Evolutionary conservation across 495 filamentous ascomycete species (phyloP), one percentile per base, ranked within the genome.

Genomic region (Neurospora sp.): DNA sequence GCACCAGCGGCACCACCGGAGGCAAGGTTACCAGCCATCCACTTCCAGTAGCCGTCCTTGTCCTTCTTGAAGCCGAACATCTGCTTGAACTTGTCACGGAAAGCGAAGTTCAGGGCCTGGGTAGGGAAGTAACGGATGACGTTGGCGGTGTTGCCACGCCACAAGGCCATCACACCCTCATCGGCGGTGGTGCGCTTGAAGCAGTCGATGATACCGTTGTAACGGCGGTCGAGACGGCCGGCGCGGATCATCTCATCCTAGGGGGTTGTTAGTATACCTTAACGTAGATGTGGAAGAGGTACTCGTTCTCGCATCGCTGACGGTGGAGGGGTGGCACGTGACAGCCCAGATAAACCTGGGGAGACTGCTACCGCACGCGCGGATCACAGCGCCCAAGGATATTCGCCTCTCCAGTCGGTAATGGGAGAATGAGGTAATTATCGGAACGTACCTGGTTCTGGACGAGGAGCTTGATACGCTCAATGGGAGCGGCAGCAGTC

Each of bases 11-110:
- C 95, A 97, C 96, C 96, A 92, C 96, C 96, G 81, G 96, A 99
- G 83, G 96, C 95, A 86, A 99, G 89, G 92, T 99, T 99, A 89
- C 96, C 96, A 81, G 90, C 90, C 96, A 99, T 99, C 96, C 96
- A 98, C 93, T 96, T 97, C 81, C 84, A 84, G 85, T 99, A 99
- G 79, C 96, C 96, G 87, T 99, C 96, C 85, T 91, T 90, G 71
- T 99, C 96, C 91, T 98, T 98, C 94, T 98, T 99, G 92, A 92
- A 99, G 83, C 93, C 91, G 91, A 99, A 99, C 95, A 98, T 97
- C 78, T 90, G 87, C 93, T 99, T 99, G 93, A 97, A 99, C 89
- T 94, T 97, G 85, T 99, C 96, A 87, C 96, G 96, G 96, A 99
- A 99, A 81, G 96, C 96, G 84, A 99, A 99, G 93, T 99, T 99